phyloP scores from a whole-genome alignment of 345 rosid genomes.

The Crucihimalaya himalaica region DNA sequence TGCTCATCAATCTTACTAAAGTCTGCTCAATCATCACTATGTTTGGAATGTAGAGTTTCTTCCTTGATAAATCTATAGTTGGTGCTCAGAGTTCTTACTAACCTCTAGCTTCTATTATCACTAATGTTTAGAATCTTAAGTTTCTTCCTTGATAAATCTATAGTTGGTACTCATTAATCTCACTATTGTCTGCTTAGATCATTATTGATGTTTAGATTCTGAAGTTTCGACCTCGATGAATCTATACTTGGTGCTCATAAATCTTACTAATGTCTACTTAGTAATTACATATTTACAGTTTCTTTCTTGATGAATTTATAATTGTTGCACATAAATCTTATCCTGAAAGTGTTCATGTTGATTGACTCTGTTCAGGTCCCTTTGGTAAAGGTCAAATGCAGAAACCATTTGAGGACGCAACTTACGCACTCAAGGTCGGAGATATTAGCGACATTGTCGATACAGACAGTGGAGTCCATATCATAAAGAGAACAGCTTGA shows the following conservation, averaged over 20 bases:
- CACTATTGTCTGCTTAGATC: not conserved
- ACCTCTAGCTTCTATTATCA: not conserved
- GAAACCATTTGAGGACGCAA: constrained; percentile 91
- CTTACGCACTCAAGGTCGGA: constrained; percentile 74
- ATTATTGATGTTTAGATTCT: not conserved
- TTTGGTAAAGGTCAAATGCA: constrained; percentile 97
- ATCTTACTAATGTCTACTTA: not conserved
- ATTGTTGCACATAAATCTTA: not conserved
- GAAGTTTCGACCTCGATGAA: not conserved
- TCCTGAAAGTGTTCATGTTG: not conserved
- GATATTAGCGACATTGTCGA: constrained; percentile 91
- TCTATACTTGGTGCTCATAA: not conserved
- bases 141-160: not conserved
- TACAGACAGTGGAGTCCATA: constrained; percentile 93
- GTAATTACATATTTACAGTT: not conserved
- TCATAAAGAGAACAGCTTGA: constrained; percentile 79
- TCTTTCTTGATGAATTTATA: not conserved
- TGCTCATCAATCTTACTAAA: not conserved
- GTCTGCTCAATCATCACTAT: not conserved
- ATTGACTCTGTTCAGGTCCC: constrained; percentile 52
- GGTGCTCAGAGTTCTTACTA: not conserved
- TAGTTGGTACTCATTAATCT: not conserved
- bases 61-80: not conserved
- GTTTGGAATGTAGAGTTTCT: not conserved
- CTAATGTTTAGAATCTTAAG: not conserved